Conservation (phyloP, 176 grass and related monocot species). For the Lolium multiflorum region DNA sequence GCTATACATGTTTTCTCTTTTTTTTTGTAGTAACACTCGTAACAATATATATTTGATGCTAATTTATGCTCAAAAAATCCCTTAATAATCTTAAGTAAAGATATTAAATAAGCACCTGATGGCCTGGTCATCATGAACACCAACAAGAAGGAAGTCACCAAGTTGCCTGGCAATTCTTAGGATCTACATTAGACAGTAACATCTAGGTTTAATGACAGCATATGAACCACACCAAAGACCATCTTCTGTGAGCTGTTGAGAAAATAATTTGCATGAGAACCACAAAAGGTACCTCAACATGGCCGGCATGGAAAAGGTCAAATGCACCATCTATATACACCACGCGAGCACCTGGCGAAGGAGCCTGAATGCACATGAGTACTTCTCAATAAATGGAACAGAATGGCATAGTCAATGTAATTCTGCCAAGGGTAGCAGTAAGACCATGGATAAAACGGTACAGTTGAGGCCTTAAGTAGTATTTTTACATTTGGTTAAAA, state of each 20-base stretch:
- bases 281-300: slow-evolving; percentile 80
- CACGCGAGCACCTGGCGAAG: slow-evolving; percentile 79
- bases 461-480: neutral
- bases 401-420: neutral
- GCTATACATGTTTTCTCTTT: neutral
- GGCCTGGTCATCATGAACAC: slow-evolving; percentile 83
- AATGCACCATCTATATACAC: slow-evolving; percentile 97
- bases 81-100: neutral
- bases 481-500: neutral
- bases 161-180: slow-evolving; percentile 87
- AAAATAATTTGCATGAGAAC: slow-evolving; percentile 45
- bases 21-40: neutral
- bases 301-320: slow-evolving; percentile 97
- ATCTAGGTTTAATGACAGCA: neutral
- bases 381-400: slow-evolving; percentile 51
- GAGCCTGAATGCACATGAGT: slow-evolving; percentile 70
- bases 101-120: slow-evolving; percentile 61
- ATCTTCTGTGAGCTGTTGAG: neutral
- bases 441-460: slow-evolving; percentile 22
- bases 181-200: slow-evolving; percentile 56
- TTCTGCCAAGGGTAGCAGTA: neutral
- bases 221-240: slow-evolving; percentile 31
- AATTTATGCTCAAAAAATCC: slow-evolving; percentile 9
- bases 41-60: slow-evolving; percentile 11
- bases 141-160: slow-evolving; percentile 95